Base-by-base conservation (phyloP, 768 basidiomycete species). In the Rhodocollybia butyracea region DNA sequence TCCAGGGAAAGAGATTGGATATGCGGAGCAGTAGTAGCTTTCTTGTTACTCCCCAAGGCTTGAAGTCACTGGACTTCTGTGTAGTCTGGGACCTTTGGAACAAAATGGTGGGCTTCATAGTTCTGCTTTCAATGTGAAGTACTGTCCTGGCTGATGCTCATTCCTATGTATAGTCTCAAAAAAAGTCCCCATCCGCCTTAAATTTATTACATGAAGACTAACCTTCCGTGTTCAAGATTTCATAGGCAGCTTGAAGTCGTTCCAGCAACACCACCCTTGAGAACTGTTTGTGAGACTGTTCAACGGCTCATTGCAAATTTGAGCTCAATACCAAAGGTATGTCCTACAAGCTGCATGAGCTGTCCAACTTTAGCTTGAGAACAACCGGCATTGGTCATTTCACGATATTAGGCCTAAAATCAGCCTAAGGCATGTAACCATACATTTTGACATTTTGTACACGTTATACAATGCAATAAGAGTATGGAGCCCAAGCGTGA, bases 221-320 rank as follows among this genome's bases (percentile, higher is more conserved):
- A 60, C 58, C 8, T 29, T 61, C 40, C 22, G 64, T 42, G 7
- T 55, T 52, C 31, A 41, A 27, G 46, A 67, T 58, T 32, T 64
- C 61, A 57, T 62, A 46, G 7, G 57, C 65, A 48, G 63, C 54
- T 27, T 67, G 66, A 26, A 66, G n/a, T 56, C 27, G 62, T 61
- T 42, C 63, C 54, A 22, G 64, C 66, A 61, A 61, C 50, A 30
- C 56, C 60, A 15, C 63, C 63, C 50, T 67, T 60, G 27, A 27
- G 56, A 43, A 64, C 24, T 34, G 58, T 58, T n/a, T 60, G 46
- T 12, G 57, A 22, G 22, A 63, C 46, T 32, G 55, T 56, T 39
- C 60, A 30, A 1, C 47, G 27, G 40, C 62, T 63, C 17, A 63
- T 60, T 17, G 19, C 41, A n/a, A n/a, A n/a, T 19, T 60, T 63